Base-by-base conservation (phyloP, 306 rosid species). In the Rubus parviflorus region DNA sequence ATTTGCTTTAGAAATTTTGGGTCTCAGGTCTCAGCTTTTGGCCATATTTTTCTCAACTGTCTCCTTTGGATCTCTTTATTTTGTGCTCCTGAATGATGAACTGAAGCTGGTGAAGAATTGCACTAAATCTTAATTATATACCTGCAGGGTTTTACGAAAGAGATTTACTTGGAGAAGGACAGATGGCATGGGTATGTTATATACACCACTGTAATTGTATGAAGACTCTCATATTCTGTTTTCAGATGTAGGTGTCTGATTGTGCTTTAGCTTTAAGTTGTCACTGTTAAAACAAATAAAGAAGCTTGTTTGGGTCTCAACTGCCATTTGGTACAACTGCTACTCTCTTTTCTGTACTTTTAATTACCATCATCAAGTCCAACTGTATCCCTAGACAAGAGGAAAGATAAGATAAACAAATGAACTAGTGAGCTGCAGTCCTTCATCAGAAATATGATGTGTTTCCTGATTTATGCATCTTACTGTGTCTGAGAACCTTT, bases 101-200 rank as follows among this genome's bases (percentile, higher is more conserved):
- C 40, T 38, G 46, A 57, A 30, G 60, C 42, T 69, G 75, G 47
- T 58, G 76, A 80, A 30, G 45, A 60, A 61, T 14, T 76, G 48
- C 19, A 52, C 68, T 84, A 76, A 75, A 75, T 51, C 54, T 49
- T 80, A 62, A 47, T 63, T 82, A 20, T 63, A 61, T 67, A 38
- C 78, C 72, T 81, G 82, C 86, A 95, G 98, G 99, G 99, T 70
- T 95, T 95, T 75, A 95, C 99, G 0, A 92, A 91, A 86, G 99
- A 95, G 90, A 95, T 95, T 80, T 89, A 89, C 91, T 78, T 95
- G 96, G 98, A 92, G 80, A 95, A 92, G 87, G 96, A 92, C 70
- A 78, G 96, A 77, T 91, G 99, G 99, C 99, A 95, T 60, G 99
- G 99, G 98, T 95, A 90, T 83, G 91, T 66, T 74, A 19, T 76